Evolutionary conservation across 2,329 filamentous ascomycete genomes (phyloP).

Genomic region (Exophiala calicioides): DNA sequence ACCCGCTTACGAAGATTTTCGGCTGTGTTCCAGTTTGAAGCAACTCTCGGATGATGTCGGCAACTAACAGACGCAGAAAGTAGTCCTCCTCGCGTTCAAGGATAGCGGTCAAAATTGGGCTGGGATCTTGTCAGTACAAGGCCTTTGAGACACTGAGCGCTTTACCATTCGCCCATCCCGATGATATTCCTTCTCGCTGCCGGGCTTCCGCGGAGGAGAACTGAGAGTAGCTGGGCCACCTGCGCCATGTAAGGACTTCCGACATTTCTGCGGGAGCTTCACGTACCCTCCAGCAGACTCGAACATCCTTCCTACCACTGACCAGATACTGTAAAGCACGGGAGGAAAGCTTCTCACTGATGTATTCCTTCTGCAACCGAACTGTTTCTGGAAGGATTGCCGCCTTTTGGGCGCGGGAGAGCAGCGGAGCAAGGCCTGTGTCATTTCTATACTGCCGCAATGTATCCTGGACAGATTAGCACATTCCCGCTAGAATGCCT

Average conservation of each 20-base stretch:
- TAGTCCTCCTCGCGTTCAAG: conserved; percentile 13
- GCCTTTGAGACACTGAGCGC: not conserved
- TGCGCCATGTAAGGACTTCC: conserved; percentile 2
- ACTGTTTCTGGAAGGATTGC: conserved; percentile 3
- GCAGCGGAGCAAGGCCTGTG: not conserved
- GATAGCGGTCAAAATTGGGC: conserved; percentile 6
- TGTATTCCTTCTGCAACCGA: conserved; percentile 7
- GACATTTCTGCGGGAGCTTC: not conserved
- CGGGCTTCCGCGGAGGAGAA: conserved; percentile 6
- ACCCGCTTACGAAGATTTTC: conserved; percentile 7
- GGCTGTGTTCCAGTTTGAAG: conserved; percentile 8
- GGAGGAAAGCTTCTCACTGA: conserved; percentile 10
- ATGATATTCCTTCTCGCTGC: conserved; percentile 1
- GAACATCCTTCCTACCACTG: conserved; percentile 8
- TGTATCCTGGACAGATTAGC: conserved; percentile 10
- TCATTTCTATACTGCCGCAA: conserved; percentile 17
- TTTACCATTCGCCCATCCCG: conserved; percentile 10
- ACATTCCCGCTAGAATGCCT: not conserved
- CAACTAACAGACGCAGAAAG: conserved; percentile 22
- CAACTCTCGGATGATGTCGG: conserved; percentile 25
- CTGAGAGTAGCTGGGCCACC: conserved; percentile 17
- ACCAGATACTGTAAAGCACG: conserved; percentile 14
- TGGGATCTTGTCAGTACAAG: conserved; percentile 9
- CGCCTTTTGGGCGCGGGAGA: conserved; percentile 3
- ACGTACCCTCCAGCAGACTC: conserved; percentile 14